Base-by-base conservation (phyloP, 768 basidiomycete genomes). In the Auricularia cornea region DNA sequence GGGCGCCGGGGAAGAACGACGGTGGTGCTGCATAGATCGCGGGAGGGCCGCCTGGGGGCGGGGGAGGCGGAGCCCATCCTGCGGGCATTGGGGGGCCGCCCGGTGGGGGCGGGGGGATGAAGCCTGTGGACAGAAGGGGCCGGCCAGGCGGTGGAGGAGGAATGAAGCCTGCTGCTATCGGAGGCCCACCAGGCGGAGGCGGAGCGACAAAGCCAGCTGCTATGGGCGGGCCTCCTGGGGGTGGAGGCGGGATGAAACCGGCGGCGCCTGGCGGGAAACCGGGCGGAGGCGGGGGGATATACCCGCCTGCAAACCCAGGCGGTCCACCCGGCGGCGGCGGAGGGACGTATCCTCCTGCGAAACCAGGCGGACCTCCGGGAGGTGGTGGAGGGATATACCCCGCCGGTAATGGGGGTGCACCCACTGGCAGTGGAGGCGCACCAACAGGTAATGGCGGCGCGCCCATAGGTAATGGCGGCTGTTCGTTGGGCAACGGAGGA, bases 121-220 rank as follows among this genome's bases (percentile, higher is more conserved):
- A 29, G 44, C 3, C 60, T n/a, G n/a, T n/a, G n/a, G n/a, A n/a
- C n/a, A n/a, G n/a, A 4, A 63, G 48, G 10, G 62, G 64, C 4
- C 60, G 31, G 44, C 44, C 40, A 18, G 65, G 59, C 2, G 59
- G 70, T 30, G 61, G 64, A 41, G 77, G 11, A 72, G 72, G 41
- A 72, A 60, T 30, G 41, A 68, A 57, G 8, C 81, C 80, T 31
- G n/a, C n/a, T n/a, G n/a, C n/a, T n/a, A n/a, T n/a, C n/a, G 85
- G 81, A 65, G 85, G 86, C 72, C 90, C 88, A 4, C 86, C 87
- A 1, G 84, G 84, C 30, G 88, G 87, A 31, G 84, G 83, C 0
- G 77, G 59, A 59, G 57, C 29, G 38, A 54, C 23, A 10, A 38
- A 29, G 41, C 1, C 48, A 38, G 60, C 67, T 40, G 63, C 61